Conservation (phyloP, 2,329 filamentous ascomycete species). For the Bipolaris victoriae region DNA sequence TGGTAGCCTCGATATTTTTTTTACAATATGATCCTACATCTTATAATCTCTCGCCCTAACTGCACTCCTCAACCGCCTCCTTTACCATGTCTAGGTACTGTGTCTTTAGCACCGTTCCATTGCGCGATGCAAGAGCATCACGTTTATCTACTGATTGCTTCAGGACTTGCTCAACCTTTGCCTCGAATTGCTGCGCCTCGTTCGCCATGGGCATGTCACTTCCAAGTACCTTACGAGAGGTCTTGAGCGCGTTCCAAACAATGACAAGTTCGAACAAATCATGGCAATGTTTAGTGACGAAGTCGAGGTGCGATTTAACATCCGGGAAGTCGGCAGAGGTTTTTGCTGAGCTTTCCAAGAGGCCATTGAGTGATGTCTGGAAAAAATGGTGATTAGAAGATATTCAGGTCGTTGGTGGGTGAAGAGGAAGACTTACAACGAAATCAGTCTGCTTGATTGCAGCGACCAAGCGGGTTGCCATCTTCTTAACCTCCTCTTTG, state of each 20-base stretch:
- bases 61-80: slow-evolving; percentile 4
- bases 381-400: not conserved
- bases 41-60: not conserved
- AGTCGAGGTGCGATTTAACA: not conserved
- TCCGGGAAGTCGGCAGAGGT: slow-evolving; percentile 21
- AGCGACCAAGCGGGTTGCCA: slow-evolving; percentile 49
- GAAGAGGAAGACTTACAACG: slow-evolving; percentile 19
- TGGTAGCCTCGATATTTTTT: not conserved
- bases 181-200: slow-evolving; percentile 28
- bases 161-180: slow-evolving; percentile 14
- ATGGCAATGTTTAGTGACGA: slow-evolving; percentile 16
- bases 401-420: not conserved
- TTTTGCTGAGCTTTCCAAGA: slow-evolving; percentile 1
- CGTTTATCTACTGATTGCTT: slow-evolving; percentile 8
- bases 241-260: slow-evolving; percentile 53
- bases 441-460: slow-evolving; percentile 36
- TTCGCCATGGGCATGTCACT: slow-evolving; percentile 39
- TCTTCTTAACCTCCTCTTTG: slow-evolving; percentile 49
- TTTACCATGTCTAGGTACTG: slow-evolving; percentile 5
- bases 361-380: slow-evolving; percentile 17
- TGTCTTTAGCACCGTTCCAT: slow-evolving; percentile 1
- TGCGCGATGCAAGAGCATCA: not conserved
- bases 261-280: slow-evolving; percentile 44
- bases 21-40: not conserved
- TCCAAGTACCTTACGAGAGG: slow-evolving; percentile 51